phyloP scores from a whole-genome alignment of 176 grass and related monocot genomes.

The Hordeum vulgare region MorexV3_pseudomolecules_assembly NC_058520.1:593373362-593373861 shows the following conservation, averaged over 20 bases:
- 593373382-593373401: slow-evolving; percentile 43
- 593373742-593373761: slow-evolving; percentile 83
- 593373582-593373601: slow-evolving; percentile 70
- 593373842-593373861: background rate
- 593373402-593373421: slow-evolving; percentile 39
- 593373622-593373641: slow-evolving; percentile 51
- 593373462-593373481: slow-evolving; percentile 47
- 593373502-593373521: slow-evolving; percentile 93
- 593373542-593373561: slow-evolving; percentile 86
- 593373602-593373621: slow-evolving; percentile 83
- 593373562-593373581: slow-evolving; percentile 93
- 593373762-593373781: slow-evolving; percentile 76
- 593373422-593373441: background rate
- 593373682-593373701: slow-evolving; percentile 40
- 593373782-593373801: background rate
- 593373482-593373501: slow-evolving; percentile 87
- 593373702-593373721: slow-evolving; percentile 79
- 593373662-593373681: slow-evolving; percentile 49
- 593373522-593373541: slow-evolving; percentile 61
- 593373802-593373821: background rate
- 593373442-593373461: slow-evolving; percentile 42
- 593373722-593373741: slow-evolving; percentile 90
- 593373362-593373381: slow-evolving; percentile 28
- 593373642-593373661: slow-evolving; percentile 64
- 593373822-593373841: background rate